Percentiles rank a stretch among this genome's conserved stretches.
Conservation (phyloP, 495 filamentous ascomycete species). For the Amorphotheca resinae region DNA sequence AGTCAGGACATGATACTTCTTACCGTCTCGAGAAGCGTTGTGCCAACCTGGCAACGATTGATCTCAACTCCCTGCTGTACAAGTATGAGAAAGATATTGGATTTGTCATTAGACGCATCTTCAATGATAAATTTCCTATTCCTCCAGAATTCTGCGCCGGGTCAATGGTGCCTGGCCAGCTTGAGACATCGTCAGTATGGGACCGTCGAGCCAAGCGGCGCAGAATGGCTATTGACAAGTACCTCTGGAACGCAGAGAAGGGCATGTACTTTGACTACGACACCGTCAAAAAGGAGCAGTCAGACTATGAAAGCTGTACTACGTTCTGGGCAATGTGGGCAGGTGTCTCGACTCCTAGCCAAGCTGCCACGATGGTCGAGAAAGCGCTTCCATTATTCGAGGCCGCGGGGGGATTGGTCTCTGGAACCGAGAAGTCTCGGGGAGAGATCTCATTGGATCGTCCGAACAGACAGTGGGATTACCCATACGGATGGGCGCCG, state of each 20-base stretch:
- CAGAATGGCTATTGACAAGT: slow-evolving; percentile 71
- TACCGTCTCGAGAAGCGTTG: slow-evolving; percentile 83
- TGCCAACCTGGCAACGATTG: slow-evolving; percentile 83
- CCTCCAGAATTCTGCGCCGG: slow-evolving; percentile 65
- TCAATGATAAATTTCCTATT: slow-evolving; percentile 65
- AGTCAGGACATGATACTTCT: slow-evolving; percentile 94
- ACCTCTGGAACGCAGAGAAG: slow-evolving; percentile 77
- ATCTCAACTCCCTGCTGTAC: slow-evolving; percentile 86
- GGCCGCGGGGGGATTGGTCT: slow-evolving; percentile 74
- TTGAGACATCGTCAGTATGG: slow-evolving; percentile 77
- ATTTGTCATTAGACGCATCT: slow-evolving; percentile 65
- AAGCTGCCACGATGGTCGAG: slow-evolving; percentile 64
- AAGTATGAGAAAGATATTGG: slow-evolving; percentile 94
- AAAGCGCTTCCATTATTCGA: slow-evolving; percentile 77
- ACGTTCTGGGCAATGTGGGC: slow-evolving; percentile 98
- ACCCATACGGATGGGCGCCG: slow-evolving; percentile 94
- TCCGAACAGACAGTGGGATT: slow-evolving; percentile 96
- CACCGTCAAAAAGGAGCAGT: slow-evolving; percentile 64
- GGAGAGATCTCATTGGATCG: slow-evolving; percentile 66
- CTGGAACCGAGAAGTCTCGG: slow-evolving; percentile 75
- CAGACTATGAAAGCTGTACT: slow-evolving; percentile 71
- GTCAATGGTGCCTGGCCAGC: slow-evolving; percentile 40
- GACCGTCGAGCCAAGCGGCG: slow-evolving; percentile 72
- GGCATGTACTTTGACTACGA: slow-evolving; percentile 98
- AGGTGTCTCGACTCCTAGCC: slow-evolving; percentile 63